These are phyloP conservation scores for Ballota nigra DNA, from an alignment of 257 asterid species.

Conservation along the genomic window DNA sequence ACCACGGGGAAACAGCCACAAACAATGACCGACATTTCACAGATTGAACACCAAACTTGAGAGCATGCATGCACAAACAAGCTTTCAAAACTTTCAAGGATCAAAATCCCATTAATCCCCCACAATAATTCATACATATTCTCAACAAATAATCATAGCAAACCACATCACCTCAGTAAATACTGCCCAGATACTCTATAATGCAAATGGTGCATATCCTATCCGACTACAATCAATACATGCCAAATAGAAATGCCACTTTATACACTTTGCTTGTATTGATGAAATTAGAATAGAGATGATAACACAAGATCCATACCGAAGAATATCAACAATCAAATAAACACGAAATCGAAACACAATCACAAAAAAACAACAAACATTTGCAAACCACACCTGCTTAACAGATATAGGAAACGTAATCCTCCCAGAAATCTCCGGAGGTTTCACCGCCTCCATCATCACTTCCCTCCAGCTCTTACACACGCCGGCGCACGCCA, in stretches of 20 bases:
- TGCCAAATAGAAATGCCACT: conserved; percentile 1
- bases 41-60: background rate
- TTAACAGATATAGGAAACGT: conserved; percentile 82
- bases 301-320: background rate
- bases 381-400: conserved; percentile 49
- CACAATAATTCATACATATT: background rate
- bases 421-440: conserved; percentile 68
- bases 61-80: background rate
- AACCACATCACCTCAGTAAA: background rate
- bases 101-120: conserved; percentile 1
- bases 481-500: conserved; percentile 90
- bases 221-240: background rate
- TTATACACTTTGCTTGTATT: background rate
- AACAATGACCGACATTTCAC: background rate
- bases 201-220: background rate
- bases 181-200: background rate
- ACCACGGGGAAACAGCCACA: background rate
- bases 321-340: conserved; percentile 4
- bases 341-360: background rate
- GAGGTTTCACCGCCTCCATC: conserved; percentile 69
- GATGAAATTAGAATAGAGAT: background rate
- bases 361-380: background rate
- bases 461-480: conserved; percentile 80
- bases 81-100: background rate
- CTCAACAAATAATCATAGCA: background rate